Evolutionary conservation across 176 grass and related monocot genomes (phyloP).

Genomic region (Themeda triandra): DNA sequence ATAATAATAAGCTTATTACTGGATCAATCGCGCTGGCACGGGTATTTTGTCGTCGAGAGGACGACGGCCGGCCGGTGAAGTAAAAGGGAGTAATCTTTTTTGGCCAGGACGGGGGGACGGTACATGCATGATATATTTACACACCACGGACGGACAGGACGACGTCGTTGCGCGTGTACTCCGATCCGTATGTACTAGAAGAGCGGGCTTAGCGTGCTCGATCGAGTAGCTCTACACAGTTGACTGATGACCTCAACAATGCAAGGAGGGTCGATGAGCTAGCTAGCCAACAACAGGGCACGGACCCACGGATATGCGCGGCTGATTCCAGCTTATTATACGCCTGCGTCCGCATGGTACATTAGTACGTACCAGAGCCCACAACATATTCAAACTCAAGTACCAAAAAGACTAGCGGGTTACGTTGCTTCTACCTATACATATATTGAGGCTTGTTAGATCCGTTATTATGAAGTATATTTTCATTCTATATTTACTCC

Average conservation of each 20-base stretch:
- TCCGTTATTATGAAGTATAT: no score
- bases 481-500: no score
- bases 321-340: not conserved
- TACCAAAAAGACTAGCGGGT: no score
- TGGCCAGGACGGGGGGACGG: not conserved
- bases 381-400: no score
- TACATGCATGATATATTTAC: not conserved
- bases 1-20: no score
- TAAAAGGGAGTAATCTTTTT: not conserved
- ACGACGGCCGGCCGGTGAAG: not conserved
- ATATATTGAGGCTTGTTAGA: no score
- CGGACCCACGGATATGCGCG: no score
- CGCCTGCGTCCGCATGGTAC: not conserved
- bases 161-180: not conserved
- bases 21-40: not conserved
- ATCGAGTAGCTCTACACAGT: not conserved
- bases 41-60: not conserved
- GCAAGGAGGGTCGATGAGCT: no score
- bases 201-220: no score
- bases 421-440: rapidly evolving
- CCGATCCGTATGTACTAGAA: not conserved
- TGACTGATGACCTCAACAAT: not conserved
- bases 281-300: no score
- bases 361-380: no score
- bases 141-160: not conserved